A percentile compares a stretch with the other conserved stretches of the same genome.
Evolutionary conservation across 2,329 filamentous ascomycete genomes (phyloP).

Genomic region (Kalmusia sp.): DNA sequence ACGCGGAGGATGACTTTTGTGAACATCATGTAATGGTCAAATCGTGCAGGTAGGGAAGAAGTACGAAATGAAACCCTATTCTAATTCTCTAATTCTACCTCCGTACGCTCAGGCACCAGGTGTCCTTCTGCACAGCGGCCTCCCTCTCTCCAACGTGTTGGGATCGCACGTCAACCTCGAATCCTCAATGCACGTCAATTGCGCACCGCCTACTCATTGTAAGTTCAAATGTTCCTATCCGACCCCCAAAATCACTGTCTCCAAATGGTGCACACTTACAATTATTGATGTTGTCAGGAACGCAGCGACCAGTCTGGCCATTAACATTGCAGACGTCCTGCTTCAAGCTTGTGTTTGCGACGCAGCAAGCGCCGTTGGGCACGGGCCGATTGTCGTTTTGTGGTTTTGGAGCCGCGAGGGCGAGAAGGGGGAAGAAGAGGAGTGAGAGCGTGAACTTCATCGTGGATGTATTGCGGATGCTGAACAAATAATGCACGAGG

Average conservation of each 20-base stretch:
- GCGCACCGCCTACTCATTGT: slow-evolving; percentile 23
- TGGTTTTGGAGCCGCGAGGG: slow-evolving; percentile 24
- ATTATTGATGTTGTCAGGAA: slow-evolving; percentile 30
- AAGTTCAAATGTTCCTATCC: slow-evolving; percentile 1
- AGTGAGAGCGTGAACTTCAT: slow-evolving; percentile 34
- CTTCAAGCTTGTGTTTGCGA: slow-evolving; percentile 35
- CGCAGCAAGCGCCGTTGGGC: slow-evolving; percentile 32
- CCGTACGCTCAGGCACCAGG: slow-evolving; percentile 1
- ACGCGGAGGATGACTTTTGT: too few relatives aligned
- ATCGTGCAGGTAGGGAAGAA: too few relatives aligned
- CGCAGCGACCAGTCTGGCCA: slow-evolving; percentile 33
- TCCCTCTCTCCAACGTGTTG: slow-evolving; percentile 31
- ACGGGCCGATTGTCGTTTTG: slow-evolving; percentile 35
- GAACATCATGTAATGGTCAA: too few relatives aligned
- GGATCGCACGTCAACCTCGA: slow-evolving; percentile 29
- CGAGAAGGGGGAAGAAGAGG: slow-evolving; percentile 27
- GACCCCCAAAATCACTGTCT: too few relatives aligned
- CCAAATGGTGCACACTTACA: slow-evolving; percentile 28
- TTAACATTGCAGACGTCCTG: slow-evolving; percentile 40
- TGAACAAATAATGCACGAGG: background rate
- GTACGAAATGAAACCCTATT: too few relatives aligned
- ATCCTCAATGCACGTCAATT: slow-evolving; percentile 38
- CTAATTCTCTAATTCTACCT: too few relatives aligned
- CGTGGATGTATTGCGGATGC: slow-evolving; percentile 8
- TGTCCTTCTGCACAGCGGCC: slow-evolving; percentile 22